Percentiles rank a stretch among this genome's conserved stretches.
Evolutionary conservation across 208 protist genomes (phyloP).

Genomic region (Leishmania amazonensis): DNA sequence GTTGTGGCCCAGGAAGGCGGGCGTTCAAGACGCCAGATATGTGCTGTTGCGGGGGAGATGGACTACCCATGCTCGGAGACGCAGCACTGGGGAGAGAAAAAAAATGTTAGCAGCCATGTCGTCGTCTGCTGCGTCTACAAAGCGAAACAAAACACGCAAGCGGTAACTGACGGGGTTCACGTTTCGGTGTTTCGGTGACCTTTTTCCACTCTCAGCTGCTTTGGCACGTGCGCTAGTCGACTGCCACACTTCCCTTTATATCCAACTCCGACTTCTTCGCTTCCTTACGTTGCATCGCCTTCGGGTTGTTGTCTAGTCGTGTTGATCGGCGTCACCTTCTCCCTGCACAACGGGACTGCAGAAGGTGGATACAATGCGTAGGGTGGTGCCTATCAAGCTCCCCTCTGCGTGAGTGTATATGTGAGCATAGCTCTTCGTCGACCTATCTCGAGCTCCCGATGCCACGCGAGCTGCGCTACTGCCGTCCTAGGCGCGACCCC

Average conservation of each 20-base stretch:
- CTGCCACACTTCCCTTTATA: neutral
- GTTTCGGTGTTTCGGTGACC: neutral
- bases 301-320: neutral
- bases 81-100: neutral
- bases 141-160: neutral
- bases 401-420: neutral
- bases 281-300: neutral
- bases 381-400: neutral
- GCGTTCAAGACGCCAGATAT: neutral
- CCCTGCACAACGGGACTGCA: neutral
- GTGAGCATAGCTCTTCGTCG: neutral
- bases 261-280: neutral
- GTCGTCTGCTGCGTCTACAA: neutral
- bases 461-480: constrained; percentile 66
- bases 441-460: constrained; percentile 18
- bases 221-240: neutral
- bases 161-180: neutral
- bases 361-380: neutral
- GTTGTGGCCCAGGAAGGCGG: neutral
- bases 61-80: neutral
- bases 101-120: neutral
- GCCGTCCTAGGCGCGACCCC: constrained; percentile 49
- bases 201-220: neutral
- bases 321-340: neutral
- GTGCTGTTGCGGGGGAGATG: neutral